A percentile compares a stretch with the other conserved stretches of the same genome.
Evolutionary conservation across 495 filamentous ascomycete species (phyloP).

Genomic region (Penicillium cosmopolitanum): DNA sequence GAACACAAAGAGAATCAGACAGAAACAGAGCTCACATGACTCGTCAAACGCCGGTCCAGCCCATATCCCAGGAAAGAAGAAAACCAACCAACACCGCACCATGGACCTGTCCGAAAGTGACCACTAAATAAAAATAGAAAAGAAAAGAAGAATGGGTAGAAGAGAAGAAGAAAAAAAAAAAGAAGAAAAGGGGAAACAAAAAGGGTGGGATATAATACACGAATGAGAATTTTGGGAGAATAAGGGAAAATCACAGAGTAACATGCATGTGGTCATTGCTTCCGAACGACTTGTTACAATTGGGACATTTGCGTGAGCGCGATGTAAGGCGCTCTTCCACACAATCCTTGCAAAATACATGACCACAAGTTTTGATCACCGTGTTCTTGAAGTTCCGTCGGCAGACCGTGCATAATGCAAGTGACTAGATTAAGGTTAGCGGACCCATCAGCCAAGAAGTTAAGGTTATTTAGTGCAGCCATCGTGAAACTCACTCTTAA

Average conservation of each 20-base stretch:
- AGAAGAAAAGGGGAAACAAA: conserved; percentile 15
- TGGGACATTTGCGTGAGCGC: conserved; percentile 92
- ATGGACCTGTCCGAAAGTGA: conserved; percentile 41
- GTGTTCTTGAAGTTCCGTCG: conserved; percentile 91
- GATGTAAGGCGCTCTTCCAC: conserved; percentile 84
- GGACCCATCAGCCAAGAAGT: conserved; percentile 2
- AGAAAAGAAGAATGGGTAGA: conserved; percentile 16
- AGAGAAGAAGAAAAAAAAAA: conserved; percentile 20
- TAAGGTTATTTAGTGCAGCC: not conserved
- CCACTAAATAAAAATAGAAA: conserved; percentile 23
- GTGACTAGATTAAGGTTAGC: conserved; percentile 61
- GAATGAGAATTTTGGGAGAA: conserved; percentile 23
- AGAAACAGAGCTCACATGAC: conserved; percentile 9
- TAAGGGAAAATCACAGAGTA: conserved; percentile 44
- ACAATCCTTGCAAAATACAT: conserved; percentile 90
- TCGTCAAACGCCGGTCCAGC: conserved; percentile 46
- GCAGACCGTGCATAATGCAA: conserved; percentile 90
- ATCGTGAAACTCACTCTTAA: conserved; percentile 67
- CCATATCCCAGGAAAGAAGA: conserved; percentile 40
- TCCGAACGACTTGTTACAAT: conserved; percentile 87
- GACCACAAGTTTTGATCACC: conserved; percentile 89
- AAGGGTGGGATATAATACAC: conserved; percentile 42
- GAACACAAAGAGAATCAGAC: conserved; percentile 19
- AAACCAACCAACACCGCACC: conserved; percentile 48
- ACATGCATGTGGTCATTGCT: conserved; percentile 80